Base-by-base conservation (phyloP, 441 rosid genomes). In the Daphne laureola region DNA sequence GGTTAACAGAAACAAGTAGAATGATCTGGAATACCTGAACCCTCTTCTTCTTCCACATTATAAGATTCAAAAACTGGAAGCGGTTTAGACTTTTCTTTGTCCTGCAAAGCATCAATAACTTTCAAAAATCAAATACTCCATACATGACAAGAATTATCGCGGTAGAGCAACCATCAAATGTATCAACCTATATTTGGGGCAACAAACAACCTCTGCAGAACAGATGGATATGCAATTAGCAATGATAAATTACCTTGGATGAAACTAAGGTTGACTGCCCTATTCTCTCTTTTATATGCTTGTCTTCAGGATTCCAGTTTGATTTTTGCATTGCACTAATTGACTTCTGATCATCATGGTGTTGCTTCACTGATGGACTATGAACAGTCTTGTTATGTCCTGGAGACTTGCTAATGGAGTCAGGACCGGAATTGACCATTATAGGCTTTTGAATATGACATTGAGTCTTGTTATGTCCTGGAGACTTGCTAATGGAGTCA, bases 51-150 rank as follows among this genome's bases (percentile, higher is more conserved):
- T 78, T 75, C 91, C 40, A 87, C 79, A 41, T 67, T 59, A 62
- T 70, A 89, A 57, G 86, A 73, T 46, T 93, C 97, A 77, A 93
- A 89, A 26, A 52, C 56, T 13, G 98, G 97, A 54, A 80, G 67
- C 25, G 43, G 49, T 63, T 73, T 76, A 43, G 71, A 59, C 70
- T 67, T 75, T 50, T 45, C 21, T 69, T 61, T 76, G 64, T 82
- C 93, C 99, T 89, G 51, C 58, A 61, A 65, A 43, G 26, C 51
- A 77, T 43, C 16, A 70, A 42, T 52, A 31, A 26, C 15, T 35
- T 51, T 46, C 42, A 59, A 63, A 18, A 9, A 65, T 14, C n/a
- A 31, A 62, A 43, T 11, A 55, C 15, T 13, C 40, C n/a, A 41
- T n/a, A 4, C 1, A 18, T 23, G 31, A 21, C n/a, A 23, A 5